Evolutionary conservation across 2,329 filamentous ascomycete species (phyloP).

Genomic region (Achaetomium macrosporum): DNA sequence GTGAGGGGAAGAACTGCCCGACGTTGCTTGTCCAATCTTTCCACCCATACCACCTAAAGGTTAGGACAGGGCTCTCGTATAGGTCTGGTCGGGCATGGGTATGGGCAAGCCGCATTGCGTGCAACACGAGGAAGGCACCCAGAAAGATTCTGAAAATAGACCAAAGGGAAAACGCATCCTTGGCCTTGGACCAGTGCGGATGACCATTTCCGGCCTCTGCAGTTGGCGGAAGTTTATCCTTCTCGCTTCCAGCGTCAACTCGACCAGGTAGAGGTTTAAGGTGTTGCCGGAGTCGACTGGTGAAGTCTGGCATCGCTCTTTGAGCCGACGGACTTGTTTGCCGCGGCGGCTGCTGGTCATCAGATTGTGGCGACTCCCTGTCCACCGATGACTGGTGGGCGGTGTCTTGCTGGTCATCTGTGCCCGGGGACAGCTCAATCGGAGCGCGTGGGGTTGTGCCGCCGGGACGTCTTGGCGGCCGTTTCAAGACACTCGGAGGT

Average conservation of each 20-base stretch:
- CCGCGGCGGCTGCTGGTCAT: not conserved
- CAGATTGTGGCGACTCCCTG: not conserved
- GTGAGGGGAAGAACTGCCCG: slow-evolving; percentile 27
- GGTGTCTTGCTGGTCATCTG: not conserved
- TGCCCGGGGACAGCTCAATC: not conserved
- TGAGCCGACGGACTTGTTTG: not conserved
- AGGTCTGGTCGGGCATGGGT: slow-evolving; percentile 8
- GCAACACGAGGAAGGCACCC: slow-evolving; percentile 6
- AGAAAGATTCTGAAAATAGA: not conserved
- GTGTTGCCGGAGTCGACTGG: not conserved
- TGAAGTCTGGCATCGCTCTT: not conserved
- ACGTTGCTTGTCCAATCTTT: slow-evolving; percentile 24
- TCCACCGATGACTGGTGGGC: not conserved
- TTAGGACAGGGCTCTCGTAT: not conserved
- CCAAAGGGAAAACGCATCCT: not conserved
- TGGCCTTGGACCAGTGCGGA: not conserved
- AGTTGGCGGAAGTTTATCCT: not conserved
- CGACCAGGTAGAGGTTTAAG: not conserved
- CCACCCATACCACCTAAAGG: slow-evolving; percentile 24
- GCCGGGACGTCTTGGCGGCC: slow-evolving; percentile 4
- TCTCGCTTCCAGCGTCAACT: not conserved
- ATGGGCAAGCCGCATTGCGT: slow-evolving; percentile 3
- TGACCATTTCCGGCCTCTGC: not conserved
- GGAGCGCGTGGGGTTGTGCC: not conserved
- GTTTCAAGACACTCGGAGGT: slow-evolving; percentile 5